Evolutionary conservation across 768 basidiomycete species (phyloP), one percentile per base, ranked within the genome.

Genomic region (Ephemerocybe angulata): DNA sequence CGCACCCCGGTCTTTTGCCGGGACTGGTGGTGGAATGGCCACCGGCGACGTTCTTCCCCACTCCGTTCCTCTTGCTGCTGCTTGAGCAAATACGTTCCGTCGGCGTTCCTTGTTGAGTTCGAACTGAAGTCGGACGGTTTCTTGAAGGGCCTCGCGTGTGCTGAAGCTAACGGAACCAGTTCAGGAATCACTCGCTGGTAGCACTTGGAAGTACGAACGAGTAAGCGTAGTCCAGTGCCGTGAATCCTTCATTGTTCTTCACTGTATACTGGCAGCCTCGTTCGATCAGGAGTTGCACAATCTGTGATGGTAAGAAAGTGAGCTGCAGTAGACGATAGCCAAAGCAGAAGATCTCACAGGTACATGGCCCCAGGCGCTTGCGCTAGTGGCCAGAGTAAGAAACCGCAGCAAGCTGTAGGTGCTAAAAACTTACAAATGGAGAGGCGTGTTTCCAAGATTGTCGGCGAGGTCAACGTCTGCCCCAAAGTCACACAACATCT

Each of bases 171-270:
- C 50, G 19, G 53, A 50, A n/a, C n/a, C 22, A 22, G 47, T 58
- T 41, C 55, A 40, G 15, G 29, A 30, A 27, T 48, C 29, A 51
- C 41, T 37, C 38, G 8, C 29, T 19, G 15, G 43, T 28, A 35
- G 13, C 53, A 38, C 52, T 15, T 6, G 15, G 19, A 13, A 22
- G 42, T 31, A 78, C 87, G 56, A 65, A 90, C 83, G 89, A 90
- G 67, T 91, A 97, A 15, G 94, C 92, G 68, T 95, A 97, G 71
- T 98, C 95, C 0, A 87, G 86, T 10, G 95, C 87, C 10, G 90
- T 91, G 67, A 93, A 97, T 0, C 93, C 93, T 58, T 91, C 85
- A 56, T 93, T 93, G 67, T 98, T 98, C 59, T 87, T 82, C 21
- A 86, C 86, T 25, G 82, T 74, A 67, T 84, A 91, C 63, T 87